phyloP scores from a whole-genome alignment of 768 basidiomycete genomes.

The Mycena epipterygia region DNA sequence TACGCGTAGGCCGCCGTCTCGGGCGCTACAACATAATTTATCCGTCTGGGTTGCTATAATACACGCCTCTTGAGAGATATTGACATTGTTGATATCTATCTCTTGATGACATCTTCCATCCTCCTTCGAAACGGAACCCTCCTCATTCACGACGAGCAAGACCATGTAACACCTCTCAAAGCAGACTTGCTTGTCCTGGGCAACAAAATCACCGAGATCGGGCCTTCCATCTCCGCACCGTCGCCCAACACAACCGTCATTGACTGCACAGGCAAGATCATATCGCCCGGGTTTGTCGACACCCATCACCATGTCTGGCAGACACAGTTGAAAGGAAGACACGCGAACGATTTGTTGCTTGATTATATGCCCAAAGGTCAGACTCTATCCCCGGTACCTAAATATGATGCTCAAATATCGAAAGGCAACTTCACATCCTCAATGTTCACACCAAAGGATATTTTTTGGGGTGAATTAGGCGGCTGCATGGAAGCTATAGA shows the following conservation, averaged over 20 bases:
- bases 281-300: conserved; percentile 32
- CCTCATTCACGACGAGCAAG: conserved; percentile 25
- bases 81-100: no score
- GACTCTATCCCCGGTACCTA: not conserved
- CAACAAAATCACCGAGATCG: conserved; percentile 26
- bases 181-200: conserved; percentile 27
- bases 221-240: not conserved
- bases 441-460: conserved; percentile 25
- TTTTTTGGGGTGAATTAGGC: conserved; percentile 32
- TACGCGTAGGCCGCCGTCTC: no score
- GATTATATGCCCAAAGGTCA: conserved; percentile 28
- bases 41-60: no score
- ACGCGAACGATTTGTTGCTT: conserved; percentile 24
- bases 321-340: conserved; percentile 32
- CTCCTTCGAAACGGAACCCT: conserved; percentile 28
- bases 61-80: no score
- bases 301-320: conserved; percentile 36
- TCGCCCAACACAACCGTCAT: not conserved
- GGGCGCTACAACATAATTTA: no score
- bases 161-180: conserved; percentile 21
- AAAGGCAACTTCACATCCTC: conserved; percentile 10
- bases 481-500: conserved; percentile 32
- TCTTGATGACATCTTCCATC: no score
- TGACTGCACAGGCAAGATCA: conserved; percentile 30
- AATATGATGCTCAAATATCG: not conserved